These are phyloP conservation scores for Lagenaria siceraria DNA, from an alignment of 306 rosid genomes.

Conservation along the genomic window DNA sequence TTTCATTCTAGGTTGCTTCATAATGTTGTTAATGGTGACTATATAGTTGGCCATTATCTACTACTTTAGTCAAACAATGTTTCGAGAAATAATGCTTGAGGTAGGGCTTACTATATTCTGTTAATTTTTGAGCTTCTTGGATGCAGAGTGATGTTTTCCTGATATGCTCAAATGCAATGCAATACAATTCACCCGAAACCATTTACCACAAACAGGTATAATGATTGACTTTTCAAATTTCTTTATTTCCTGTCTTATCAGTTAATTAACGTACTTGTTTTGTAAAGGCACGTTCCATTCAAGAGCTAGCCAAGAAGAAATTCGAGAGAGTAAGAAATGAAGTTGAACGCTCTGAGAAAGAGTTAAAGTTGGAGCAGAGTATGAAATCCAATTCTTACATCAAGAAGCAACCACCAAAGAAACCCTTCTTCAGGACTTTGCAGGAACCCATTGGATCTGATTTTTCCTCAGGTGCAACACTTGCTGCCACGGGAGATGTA, in stretches of 20 bases:
- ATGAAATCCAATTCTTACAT: conserved; percentile 42
- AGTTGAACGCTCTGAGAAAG: conserved; percentile 46
- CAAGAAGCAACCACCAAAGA: conserved; percentile 56
- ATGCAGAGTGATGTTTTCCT: conserved; percentile 80
- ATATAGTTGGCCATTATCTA: not conserved
- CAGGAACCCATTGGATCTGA: conserved; percentile 93
- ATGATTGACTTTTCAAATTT: conserved; percentile 1
- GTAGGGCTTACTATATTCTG: conserved; percentile 9
- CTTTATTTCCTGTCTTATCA: conserved; percentile 11
- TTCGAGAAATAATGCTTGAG: not conserved
- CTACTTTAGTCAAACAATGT: not conserved
- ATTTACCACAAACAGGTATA: conserved; percentile 89
- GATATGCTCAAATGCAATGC: conserved; percentile 94
- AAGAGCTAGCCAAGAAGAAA: conserved; percentile 78
- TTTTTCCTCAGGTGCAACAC: conserved; percentile 88
- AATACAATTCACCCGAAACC: conserved; percentile 81
- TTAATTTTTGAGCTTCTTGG: conserved; percentile 21
- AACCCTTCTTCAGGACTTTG: conserved; percentile 41
- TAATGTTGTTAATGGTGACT: not conserved
- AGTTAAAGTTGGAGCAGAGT: conserved; percentile 61
- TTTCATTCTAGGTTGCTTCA: not conserved
- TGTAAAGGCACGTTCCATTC: conserved; percentile 77
- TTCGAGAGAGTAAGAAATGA: conserved; percentile 67
- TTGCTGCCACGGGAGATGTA: conserved; percentile 56
- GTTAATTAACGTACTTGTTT: conserved; percentile 14